phyloP scores from a whole-genome alignment of 1,139 yeast genomes.

The Saccharomyces hybrid region DNA sequence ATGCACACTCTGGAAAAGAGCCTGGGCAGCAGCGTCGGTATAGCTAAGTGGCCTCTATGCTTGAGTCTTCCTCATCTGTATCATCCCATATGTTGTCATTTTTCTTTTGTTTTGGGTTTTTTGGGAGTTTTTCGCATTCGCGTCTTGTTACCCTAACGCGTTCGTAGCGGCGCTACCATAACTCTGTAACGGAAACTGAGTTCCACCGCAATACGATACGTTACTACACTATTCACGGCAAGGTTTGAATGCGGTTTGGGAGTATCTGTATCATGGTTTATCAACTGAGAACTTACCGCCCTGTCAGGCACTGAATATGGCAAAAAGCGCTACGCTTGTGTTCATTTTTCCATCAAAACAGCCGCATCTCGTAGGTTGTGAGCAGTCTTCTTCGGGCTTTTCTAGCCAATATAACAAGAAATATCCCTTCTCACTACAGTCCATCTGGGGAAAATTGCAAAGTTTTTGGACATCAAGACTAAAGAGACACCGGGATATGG shows the following conservation, averaged over 20 bases:
- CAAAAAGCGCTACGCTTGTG: not conserved
- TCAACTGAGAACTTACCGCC: no score
- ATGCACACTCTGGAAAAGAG: no score
- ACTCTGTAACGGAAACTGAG: not conserved
- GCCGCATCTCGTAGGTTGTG: not conserved
- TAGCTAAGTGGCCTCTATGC: not conserved
- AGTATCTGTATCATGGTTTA: not conserved
- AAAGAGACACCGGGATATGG: not conserved
- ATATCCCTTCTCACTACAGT: no score
- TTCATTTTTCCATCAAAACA: not conserved
- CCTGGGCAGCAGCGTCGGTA: not conserved
- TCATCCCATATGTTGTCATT: not conserved
- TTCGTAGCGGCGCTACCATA: not conserved
- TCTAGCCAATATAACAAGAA: not conserved
- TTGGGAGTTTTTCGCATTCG: conserved; percentile 1
- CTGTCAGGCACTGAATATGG: no score
- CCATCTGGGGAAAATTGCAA: no score
- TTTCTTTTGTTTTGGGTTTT: not conserved
- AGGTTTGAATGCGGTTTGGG: no score
- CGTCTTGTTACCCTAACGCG: not conserved
- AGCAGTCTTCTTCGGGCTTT: not conserved
- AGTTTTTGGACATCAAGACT: no score
- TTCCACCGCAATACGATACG: no score
- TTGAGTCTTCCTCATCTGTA: not conserved
- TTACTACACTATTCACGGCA: no score